These are phyloP conservation scores for Elongisporangium senticosum DNA, from an alignment of 352 stramenopile genomes.

Conservation along the genomic window DNA sequence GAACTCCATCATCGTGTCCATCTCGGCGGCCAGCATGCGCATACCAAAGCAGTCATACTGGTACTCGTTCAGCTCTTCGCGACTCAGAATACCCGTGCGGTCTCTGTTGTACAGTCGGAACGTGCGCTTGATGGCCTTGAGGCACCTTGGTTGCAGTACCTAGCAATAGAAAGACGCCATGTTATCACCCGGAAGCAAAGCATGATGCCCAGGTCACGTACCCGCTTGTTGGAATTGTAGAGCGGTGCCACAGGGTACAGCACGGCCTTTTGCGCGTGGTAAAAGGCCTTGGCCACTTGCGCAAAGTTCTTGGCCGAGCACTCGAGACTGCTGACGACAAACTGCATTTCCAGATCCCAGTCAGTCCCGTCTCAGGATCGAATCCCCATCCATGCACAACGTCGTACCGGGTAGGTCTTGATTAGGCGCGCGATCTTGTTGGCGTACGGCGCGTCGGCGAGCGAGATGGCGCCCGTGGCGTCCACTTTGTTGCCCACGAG, in stretches of 20 bases:
- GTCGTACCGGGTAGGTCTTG: slow-evolving; percentile 59
- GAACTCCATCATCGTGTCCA: slow-evolving; percentile 85
- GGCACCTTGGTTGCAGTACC: slow-evolving; percentile 75
- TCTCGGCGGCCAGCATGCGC: slow-evolving; percentile 69
- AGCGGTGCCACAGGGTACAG: slow-evolving; percentile 85
- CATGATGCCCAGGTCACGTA: slow-evolving; percentile 15
- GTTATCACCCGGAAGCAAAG: background rate
- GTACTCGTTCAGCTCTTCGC: slow-evolving; percentile 86
- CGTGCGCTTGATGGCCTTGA: slow-evolving; percentile 82
- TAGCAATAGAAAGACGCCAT: slow-evolving; percentile 6
- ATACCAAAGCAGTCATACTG: slow-evolving; percentile 87
- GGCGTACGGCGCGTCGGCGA: slow-evolving; percentile 51
- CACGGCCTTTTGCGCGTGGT: slow-evolving; percentile 86
- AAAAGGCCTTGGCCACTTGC: slow-evolving; percentile 85
- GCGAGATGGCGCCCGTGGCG: slow-evolving; percentile 62
- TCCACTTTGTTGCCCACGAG: slow-evolving; percentile 88
- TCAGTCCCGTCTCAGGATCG: slow-evolving; percentile 1
- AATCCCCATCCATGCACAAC: background rate
- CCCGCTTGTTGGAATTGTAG: slow-evolving; percentile 81
- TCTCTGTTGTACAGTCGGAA: slow-evolving; percentile 86
- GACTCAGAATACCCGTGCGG: slow-evolving; percentile 71
- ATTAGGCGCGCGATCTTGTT: slow-evolving; percentile 67
- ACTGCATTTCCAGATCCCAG: slow-evolving; percentile 25
- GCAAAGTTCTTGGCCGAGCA: slow-evolving; percentile 88
- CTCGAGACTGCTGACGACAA: slow-evolving; percentile 76